Percentiles rank a stretch among this genome's conserved stretches.
Evolutionary conservation across 371 early-diverging fungal species (phyloP).

Genomic region (Apophysomyces elegans): DNA sequence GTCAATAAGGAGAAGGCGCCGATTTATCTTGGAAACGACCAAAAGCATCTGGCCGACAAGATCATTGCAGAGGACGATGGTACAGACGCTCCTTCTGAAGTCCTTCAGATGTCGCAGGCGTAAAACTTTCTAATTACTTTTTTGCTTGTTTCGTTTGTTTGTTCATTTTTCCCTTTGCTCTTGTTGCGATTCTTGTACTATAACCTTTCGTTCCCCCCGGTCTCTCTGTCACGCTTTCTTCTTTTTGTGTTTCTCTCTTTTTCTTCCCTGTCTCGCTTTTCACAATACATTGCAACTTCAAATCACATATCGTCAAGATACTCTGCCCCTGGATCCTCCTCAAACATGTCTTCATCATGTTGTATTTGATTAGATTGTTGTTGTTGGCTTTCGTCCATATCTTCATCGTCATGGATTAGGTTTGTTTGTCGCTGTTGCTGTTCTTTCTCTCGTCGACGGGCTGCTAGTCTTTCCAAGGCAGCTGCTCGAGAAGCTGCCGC

Average conservation of each 20-base stretch:
- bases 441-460: constrained; percentile 1
- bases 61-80: constrained; percentile 44
- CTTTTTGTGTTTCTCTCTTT: no score
- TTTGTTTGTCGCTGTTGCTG: neutral
- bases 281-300: neutral
- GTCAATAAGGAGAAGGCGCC: constrained; percentile 62
- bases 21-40: constrained; percentile 64
- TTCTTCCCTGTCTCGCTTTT: no score
- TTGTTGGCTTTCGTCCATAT: neutral
- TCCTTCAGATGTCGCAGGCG: constrained; percentile 28
- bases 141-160: no score
- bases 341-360: constrained; percentile 3
- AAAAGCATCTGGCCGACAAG: constrained; percentile 40
- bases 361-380: neutral
- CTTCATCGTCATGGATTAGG: neutral
- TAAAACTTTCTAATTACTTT: constrained; percentile 10
- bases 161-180: neutral
- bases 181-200: constrained; percentile 12
- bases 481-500: constrained; percentile 1
- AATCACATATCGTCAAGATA: constrained; percentile 11
- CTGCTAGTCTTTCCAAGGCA: neutral
- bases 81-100: constrained; percentile 10
- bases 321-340: constrained; percentile 13
- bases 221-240: neutral
- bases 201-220: neutral